Base-by-base conservation (phyloP, 768 basidiomycete genomes). In the Rubroboletus pulcherrimus region DNA sequence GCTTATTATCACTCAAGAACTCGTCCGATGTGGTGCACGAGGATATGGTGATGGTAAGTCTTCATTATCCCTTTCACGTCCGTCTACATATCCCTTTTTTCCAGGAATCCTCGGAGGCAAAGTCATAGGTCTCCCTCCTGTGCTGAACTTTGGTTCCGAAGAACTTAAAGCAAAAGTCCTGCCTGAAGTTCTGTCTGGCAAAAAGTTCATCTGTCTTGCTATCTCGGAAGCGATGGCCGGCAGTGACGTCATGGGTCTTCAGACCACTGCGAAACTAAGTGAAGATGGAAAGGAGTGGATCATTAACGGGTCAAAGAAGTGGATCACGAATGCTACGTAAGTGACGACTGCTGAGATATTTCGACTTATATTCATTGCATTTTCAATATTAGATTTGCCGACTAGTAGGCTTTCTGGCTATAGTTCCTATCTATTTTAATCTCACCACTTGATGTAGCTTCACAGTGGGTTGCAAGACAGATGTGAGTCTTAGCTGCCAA, bases 191-290 rank as follows among this genome's bases (percentile, higher is more conserved):
- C 71, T 87, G 31, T 67, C 75, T 7, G 85, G 82, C 17, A 83
- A 84, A 71, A 87, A 87, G 73, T 83, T 83, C 64, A 86, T 91
- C 57, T 83, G 80, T 53, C 74, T 91, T 26, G 89, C 89, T 51
- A 88, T 91, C 56, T 83, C 83, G 15, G 89, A 91, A 66, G 86
- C 89, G 0, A 86, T 84, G 64, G 89, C 87, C 2, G 87, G 84
- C 8, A 81, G 80, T 50, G 89, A 91, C 57, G 87, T 91, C 14
- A 66, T 73, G 60, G 85, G 86, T 35, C 71, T 87, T 35, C 75
- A 77, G 64, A 87, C 86, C 6, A 78, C 75, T 2, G 88, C 88
- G 0, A 78, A 66, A 64, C 80, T 85, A 66, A 82, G 75, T 17
- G 81, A 79, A 44, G 87, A 89, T 63, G 87, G 86, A 33, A 85